These are phyloP conservation scores for Bothriochloa decipiens DNA, from an alignment of 176 grass and related monocot species.

Conservation along the genomic window DNA sequence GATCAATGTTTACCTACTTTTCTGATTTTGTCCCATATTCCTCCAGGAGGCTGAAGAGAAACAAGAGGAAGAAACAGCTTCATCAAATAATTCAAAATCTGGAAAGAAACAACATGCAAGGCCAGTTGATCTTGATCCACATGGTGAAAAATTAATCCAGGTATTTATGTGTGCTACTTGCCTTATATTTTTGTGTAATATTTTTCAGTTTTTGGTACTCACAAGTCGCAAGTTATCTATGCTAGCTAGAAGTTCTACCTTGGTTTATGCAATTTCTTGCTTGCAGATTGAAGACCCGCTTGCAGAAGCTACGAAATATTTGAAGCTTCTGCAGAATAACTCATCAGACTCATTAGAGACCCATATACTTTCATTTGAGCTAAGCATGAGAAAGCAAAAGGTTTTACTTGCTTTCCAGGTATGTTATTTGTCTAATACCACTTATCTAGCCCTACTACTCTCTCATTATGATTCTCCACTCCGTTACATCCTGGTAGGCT, in stretches of 20 bases:
- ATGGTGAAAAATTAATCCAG: constrained; percentile 91
- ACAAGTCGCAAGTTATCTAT: background rate
- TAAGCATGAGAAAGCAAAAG: constrained; percentile 97
- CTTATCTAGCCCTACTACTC: background rate
- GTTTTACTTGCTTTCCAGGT: constrained; percentile 98
- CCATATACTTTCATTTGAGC: constrained; percentile 91
- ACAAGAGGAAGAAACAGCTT: constrained; percentile 72
- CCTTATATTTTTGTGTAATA: background rate
- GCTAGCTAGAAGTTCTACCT: background rate
- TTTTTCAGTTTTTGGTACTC: background rate
- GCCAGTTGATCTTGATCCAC: constrained; percentile 91
- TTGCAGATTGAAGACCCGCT: constrained; percentile 90
- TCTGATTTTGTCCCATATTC: constrained; percentile 39
- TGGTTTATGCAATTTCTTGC: constrained; percentile 17
- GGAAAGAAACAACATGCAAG: constrained; percentile 78
- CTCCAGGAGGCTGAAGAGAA: constrained; percentile 96
- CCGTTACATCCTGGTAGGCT: constrained; percentile 18
- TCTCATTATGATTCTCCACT: background rate
- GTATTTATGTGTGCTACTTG: constrained; percentile 47
- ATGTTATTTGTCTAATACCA: constrained; percentile 9
- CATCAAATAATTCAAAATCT: constrained; percentile 73
- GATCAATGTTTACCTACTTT: constrained; percentile 22
- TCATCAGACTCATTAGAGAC: constrained; percentile 84
- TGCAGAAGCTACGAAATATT: constrained; percentile 85
- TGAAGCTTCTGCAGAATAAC: constrained; percentile 95